Evolutionary conservation across 163 green algal species (phyloP).

Genomic region (Coccomyxa subellipsoidea): DNA sequence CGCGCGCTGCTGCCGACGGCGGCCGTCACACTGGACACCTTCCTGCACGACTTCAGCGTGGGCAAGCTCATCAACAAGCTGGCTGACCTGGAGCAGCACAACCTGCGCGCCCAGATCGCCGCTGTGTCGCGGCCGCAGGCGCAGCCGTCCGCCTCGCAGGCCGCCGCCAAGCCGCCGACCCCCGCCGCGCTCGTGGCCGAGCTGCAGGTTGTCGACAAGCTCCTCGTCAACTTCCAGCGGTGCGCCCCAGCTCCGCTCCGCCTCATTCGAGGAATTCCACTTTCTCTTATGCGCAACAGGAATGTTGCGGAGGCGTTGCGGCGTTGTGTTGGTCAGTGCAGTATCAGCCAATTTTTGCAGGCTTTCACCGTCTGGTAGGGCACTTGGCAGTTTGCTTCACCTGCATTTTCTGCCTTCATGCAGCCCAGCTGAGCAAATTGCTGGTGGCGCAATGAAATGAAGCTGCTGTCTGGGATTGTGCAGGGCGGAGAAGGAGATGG

Average conservation of each 20-base stretch:
- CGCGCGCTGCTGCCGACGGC: not conserved
- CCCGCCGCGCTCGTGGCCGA: not conserved
- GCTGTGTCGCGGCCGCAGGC: not conserved
- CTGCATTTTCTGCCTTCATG: too few species aligned
- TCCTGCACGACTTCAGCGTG: conserved; percentile 12
- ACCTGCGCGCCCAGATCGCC: conserved; percentile 5
- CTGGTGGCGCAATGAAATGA: too few species aligned
- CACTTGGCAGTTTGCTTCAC: too few species aligned
- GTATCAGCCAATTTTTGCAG: too few species aligned
- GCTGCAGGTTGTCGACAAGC: conserved; percentile 11
- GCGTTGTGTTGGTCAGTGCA: too few species aligned
- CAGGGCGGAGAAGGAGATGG: conserved; percentile 32
- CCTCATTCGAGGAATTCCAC: too few species aligned
- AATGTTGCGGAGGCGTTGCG: too few species aligned
- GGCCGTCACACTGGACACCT: conserved; percentile 2
- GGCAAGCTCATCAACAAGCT: not conserved
- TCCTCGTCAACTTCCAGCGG: conserved; percentile 15
- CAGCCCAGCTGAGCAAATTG: too few species aligned
- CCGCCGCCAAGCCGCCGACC: not conserved
- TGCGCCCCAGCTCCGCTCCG: too few species aligned
- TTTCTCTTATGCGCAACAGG: too few species aligned
- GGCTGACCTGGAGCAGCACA: conserved; percentile 9
- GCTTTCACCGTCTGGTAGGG: too few species aligned
- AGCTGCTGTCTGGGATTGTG: not conserved
- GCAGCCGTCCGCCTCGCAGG: not conserved